phyloP scores from a whole-genome alignment of 768 basidiomycete genomes.

The Sutorius australiensis region DNA sequence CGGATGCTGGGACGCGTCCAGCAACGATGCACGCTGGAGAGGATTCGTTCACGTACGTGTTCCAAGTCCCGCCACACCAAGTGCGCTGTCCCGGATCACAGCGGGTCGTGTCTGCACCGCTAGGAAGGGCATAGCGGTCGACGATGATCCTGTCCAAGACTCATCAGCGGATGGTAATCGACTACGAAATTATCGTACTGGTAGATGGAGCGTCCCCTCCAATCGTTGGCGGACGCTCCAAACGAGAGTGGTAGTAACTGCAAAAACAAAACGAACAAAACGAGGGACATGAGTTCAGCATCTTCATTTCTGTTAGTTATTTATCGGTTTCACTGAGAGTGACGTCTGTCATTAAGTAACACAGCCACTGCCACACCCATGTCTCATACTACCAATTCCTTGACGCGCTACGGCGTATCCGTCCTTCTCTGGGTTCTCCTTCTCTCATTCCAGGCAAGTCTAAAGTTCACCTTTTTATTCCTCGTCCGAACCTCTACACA shows the following conservation, averaged over 20 bases:
- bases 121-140: conserved; percentile 13
- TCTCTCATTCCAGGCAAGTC: conserved; percentile 50
- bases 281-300: neutral
- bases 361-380: conserved; percentile 6
- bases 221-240: conserved; percentile 12
- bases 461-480: neutral
- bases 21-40: neutral
- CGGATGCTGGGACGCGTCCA: conserved; percentile 41
- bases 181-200: neutral
- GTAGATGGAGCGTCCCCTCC: conserved; percentile 16
- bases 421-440: conserved; percentile 68
- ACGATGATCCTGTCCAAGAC: conserved; percentile 4
- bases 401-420: conserved; percentile 61
- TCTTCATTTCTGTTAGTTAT: no score
- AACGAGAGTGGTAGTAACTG: neutral
- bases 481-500: conserved; percentile 23
- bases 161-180: neutral
- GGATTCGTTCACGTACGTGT: neutral
- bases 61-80: conserved; percentile 18
- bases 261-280: neutral
- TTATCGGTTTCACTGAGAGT: no score
- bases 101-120: conserved; percentile 3
- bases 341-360: no score
- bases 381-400: conserved; percentile 19
- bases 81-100: conserved; percentile 13